Evolutionary conservation across 371 early-diverging fungal species (phyloP).

Genomic region (Cokeromyces recurvatus): DNA sequence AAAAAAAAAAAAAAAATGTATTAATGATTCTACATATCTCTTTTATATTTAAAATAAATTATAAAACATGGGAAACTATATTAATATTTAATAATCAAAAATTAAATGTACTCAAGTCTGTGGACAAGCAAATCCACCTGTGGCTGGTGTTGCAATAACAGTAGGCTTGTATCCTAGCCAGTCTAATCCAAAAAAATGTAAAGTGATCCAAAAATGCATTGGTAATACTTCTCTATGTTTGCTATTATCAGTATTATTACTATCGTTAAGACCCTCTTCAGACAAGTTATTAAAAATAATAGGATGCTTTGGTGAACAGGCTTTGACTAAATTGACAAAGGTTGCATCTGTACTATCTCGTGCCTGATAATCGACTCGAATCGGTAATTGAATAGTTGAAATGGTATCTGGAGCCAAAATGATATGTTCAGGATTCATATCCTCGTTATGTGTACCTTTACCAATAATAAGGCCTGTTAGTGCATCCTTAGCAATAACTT

Average conservation of each 20-base stretch:
- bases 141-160: conserved; percentile 36
- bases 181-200: conserved; percentile 35
- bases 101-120: too few species aligned
- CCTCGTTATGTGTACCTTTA: conserved; percentile 24
- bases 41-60: too few species aligned
- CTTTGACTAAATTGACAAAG: conserved; percentile 24
- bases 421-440: conserved; percentile 14
- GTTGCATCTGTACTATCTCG: conserved; percentile 39
- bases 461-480: conserved; percentile 38
- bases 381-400: conserved; percentile 30
- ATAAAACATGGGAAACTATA: too few species aligned
- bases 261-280: not conserved
- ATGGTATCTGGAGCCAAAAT: conserved; percentile 25
- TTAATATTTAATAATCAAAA: too few species aligned
- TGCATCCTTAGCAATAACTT: conserved; percentile 35
- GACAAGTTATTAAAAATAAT: conserved; percentile 2
- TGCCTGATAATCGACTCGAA: conserved; percentile 38
- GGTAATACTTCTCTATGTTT: conserved; percentile 25
- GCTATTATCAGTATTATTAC: not conserved
- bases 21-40: too few species aligned
- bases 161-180: conserved; percentile 40
- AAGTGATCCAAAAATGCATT: conserved; percentile 40
- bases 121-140: conserved; percentile 45
- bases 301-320: conserved; percentile 22
- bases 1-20: too few species aligned